Base-by-base conservation (phyloP, 2,329 filamentous ascomycete species). In the Rhytidhysteron rufulum region DNA sequence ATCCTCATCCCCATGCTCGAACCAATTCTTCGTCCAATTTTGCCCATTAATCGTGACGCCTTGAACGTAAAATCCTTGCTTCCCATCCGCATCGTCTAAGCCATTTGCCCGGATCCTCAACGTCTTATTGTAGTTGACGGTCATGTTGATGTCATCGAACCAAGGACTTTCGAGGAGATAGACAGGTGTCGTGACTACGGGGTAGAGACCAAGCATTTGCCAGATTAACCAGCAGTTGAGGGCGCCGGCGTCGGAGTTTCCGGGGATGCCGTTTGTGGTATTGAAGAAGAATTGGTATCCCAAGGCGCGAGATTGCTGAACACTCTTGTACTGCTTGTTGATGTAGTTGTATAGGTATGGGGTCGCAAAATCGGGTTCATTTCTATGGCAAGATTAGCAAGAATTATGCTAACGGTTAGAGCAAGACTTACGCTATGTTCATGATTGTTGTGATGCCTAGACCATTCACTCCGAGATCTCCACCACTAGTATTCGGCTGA, bases 11-110 rank as follows among this genome's bases (percentile, higher is more conserved):
- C 70, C 66, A 53, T 80, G 75, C 40, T 71, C 66, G 15, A 80
- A 66, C 77, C 77, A 80, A 39, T 75, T 80, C 59, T 68, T 71
- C 1, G 62, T 50, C 77, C 76, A 79, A 0, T 41, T 2, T 39
- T 73, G 42, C 0, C 74, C 76, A 42, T 80, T 79, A 27, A 80
- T 70, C 40, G 60, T 72, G 1, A 80, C 61, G 2, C 66, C 67
- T 49, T 79, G 74, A 4, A 82, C 71, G 43, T 73, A 81, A 31
- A 68, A 72, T 2, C 70, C 70, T 3, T 70, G 54, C 3, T 63
- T 57, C 2, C 63, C 66, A 10, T 77, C 50, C 0, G 71, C 70
- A 5, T 65, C 60, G 31, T 62, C 55, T 5, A 63, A 39, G 1
- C 38, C 38, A n/a, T 49, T 52, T 0, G 75, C 71, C 0, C 57